Evolutionary conservation across 805 yeast genomes (phyloP).

Genomic region (Sugiyamaella lignohabitans): DNA sequence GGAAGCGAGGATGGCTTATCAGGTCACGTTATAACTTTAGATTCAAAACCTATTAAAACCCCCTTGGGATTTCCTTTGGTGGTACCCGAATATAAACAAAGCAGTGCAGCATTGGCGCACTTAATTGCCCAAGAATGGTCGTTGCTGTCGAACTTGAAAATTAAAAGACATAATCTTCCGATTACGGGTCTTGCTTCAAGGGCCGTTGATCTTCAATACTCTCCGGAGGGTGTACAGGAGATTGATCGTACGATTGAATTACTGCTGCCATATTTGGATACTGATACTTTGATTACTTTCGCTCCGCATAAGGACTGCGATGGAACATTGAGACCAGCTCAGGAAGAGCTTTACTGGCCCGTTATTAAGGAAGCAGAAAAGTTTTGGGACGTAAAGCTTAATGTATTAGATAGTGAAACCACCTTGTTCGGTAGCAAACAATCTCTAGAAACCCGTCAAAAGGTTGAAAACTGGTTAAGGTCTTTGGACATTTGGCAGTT

Average conservation of each 20-base stretch:
- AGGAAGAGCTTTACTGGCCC: conserved; percentile 70
- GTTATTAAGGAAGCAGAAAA: conserved; percentile 61
- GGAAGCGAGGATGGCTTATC: conserved; percentile 4
- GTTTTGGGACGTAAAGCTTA: conserved; percentile 45
- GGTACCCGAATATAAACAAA: conserved; percentile 51
- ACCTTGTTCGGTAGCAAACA: conserved; percentile 82
- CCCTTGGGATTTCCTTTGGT: conserved; percentile 70
- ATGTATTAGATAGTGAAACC: conserved; percentile 69
- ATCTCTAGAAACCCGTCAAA: conserved; percentile 47
- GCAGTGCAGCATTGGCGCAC: conserved; percentile 50
- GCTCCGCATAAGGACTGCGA: conserved; percentile 77
- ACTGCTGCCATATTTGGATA: conserved; percentile 78
- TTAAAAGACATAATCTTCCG: conserved; percentile 77
- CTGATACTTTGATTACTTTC: conserved; percentile 86
- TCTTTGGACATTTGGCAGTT: conserved; percentile 66
- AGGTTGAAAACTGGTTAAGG: conserved; percentile 60
- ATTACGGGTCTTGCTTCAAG: conserved; percentile 82
- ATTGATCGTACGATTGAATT: conserved; percentile 53
- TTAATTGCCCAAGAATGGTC: conserved; percentile 86
- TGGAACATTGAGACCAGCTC: conserved; percentile 74
- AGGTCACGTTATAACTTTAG: conserved; percentile 54
- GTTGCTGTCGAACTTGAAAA: conserved; percentile 50
- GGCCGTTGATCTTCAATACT: conserved; percentile 64
- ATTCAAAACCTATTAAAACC: conserved; percentile 70
- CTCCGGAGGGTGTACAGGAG: conserved; percentile 33